Base-by-base conservation (phyloP, 352 stramenopile species). In the Phytophthora gonapodyides region DNA sequence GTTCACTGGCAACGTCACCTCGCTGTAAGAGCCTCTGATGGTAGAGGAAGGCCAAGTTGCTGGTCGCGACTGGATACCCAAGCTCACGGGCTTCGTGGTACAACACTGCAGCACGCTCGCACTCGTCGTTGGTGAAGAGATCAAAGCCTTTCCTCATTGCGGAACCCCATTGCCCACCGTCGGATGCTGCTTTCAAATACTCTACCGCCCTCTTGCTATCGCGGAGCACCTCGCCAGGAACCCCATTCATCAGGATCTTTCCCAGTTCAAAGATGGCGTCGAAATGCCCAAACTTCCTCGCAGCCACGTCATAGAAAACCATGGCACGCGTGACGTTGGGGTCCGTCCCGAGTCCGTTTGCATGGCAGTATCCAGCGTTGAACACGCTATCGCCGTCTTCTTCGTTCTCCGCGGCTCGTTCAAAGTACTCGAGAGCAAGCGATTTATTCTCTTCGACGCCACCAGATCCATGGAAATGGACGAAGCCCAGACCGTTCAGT, bases 371-470 rank as follows among this genome's bases (percentile, higher is more conserved):
- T 0, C 84, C 91, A 1, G 89, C 82, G 52, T 97, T 97, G 52
- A 96, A 97, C 2, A 97, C 50, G n/a, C 87, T 96, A 60, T 97
- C 91, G 0, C 83, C 89, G 43, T 97, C 89, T 40, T 83, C 74
- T 46, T 87, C 48, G 27, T 92, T 91, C 27, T 58, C 60, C 3
- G 89, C 87, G n/a, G 89, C 87, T 35, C 73, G 69, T 51, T 96
- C 76, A 69, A 97, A 97, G 38, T 87, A 87, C 49, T 80, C 70
- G 11, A 96, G 76, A 17, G 89, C 91, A 42, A 75, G 66, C 8
- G 81, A 84, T 51, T 91, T 83, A 73, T 97, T 96, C 59, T 91
- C 72, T 0, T 40, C 15, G 17, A 94, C 52, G 9, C 83, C 81
- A 9, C 83, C 69, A 1, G 61, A 81, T 19, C 91, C 90, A 44